A percentile compares a stretch with the other conserved stretches of the same genome.
Conservation (phyloP, 495 filamentous ascomycete genomes). For the Schizothecium vesticola region DNA sequence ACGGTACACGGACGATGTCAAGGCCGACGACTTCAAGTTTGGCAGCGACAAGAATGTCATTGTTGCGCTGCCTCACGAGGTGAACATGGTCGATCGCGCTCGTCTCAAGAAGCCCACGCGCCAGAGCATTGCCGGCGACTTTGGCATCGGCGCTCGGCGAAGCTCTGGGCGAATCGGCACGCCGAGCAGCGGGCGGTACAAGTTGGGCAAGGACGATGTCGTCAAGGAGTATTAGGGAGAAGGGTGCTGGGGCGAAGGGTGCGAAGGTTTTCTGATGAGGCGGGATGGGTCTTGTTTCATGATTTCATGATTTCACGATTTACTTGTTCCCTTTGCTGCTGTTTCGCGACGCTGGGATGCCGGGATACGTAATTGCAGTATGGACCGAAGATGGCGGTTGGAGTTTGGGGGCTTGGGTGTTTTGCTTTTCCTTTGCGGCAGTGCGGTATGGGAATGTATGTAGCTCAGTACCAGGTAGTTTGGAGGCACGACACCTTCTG, state of each 20-base stretch:
- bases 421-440: not conserved
- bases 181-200: conserved; percentile 46
- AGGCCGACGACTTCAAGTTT: conserved; percentile 98
- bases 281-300: not conserved
- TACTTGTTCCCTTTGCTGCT: not conserved
- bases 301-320: not conserved
- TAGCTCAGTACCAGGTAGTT: not conserved
- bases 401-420: not conserved
- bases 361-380: not conserved
- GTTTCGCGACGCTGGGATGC: not conserved
- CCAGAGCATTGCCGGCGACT: conserved; percentile 71
- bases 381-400: not conserved
- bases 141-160: conserved; percentile 47
- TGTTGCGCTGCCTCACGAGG: conserved; percentile 91
- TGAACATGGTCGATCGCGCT: conserved; percentile 89
- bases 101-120: conserved; percentile 82
- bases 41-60: conserved; percentile 97
- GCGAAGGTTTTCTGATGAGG: too few species aligned
- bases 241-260: not conserved
- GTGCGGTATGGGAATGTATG: not conserved
- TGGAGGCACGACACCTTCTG: not conserved
- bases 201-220: conserved; percentile 67
- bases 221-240: conserved; percentile 48
- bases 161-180: conserved; percentile 43
- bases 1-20: conserved; percentile 89